Base-by-base conservation (phyloP, 2,329 filamentous ascomycete genomes). In the Curvularia lunata region DNA sequence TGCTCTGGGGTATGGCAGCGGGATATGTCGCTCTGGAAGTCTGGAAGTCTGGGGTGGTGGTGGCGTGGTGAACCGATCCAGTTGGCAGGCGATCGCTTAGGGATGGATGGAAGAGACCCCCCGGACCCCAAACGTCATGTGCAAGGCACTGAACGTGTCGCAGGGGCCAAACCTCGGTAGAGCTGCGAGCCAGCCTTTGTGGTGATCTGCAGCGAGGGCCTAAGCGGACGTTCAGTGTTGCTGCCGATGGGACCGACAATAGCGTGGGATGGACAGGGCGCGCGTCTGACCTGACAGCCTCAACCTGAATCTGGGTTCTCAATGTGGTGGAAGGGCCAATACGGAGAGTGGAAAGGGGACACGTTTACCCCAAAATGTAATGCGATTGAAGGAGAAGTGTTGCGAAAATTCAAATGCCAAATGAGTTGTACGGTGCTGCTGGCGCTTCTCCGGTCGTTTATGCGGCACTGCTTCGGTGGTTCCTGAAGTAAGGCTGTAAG, bases 151-250 rank as follows among this genome's bases (percentile, higher is more conserved):
- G 32, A 46, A 40, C 48, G 42, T 43, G 55, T 27, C 23, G 55
- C 45, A 55, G 46, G 56, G 40, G 41, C 52, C 56, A 55, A 43
- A 37, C 41, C 41, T 40, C 42, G 21, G 43, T 54, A 30, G 30
- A 45, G 43, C 47, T 49, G 41, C 32, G 56, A 30, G 47, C 32
- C 16, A 30, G 47, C 32, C 16, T 18, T 18, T 46, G 41, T 12
- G 34, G 47, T 51, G 56, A 58, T 58, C 52, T 55, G 52, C 56
- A 28, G 34, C 48, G 25, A 48, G 34, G 49, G 40, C 42, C 38
- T 19, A 47, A 18, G 30, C 42, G 42, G 49, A 46, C 27, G 25
- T 54, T 41, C 46, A 54, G 46, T 34, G 48, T 47, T 54, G 51
- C 37, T 23, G 47, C 42, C 46, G 27, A 41, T 55, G 56, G 56